phyloP scores from a whole-genome alignment of 305 asterid genomes.

The Rubia tinctorum region DNA sequence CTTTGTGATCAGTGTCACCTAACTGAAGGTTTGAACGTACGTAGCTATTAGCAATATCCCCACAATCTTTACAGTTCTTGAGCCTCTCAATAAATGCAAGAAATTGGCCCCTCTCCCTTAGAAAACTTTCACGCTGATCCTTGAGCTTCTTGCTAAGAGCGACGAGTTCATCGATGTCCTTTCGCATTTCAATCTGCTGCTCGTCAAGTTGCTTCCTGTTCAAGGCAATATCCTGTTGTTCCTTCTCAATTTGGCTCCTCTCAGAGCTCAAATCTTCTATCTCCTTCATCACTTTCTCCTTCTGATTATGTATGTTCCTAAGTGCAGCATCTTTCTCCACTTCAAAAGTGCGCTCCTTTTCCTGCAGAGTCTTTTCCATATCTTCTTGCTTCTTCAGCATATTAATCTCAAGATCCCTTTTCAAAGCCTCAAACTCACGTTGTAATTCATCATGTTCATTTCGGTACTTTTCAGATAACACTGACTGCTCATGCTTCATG shows the following conservation, averaged over 20 bases:
- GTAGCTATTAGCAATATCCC: slow-evolving; percentile 46
- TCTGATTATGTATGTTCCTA: slow-evolving; percentile 35
- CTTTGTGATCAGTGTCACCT: slow-evolving; percentile 39
- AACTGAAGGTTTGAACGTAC: slow-evolving; percentile 46
- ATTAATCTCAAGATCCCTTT: slow-evolving; percentile 62
- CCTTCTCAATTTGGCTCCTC: slow-evolving; percentile 53
- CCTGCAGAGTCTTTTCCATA: slow-evolving; percentile 45
- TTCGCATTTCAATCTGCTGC: slow-evolving; percentile 70
- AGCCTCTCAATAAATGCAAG: slow-evolving; percentile 52
- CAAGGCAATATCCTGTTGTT: slow-evolving; percentile 42
- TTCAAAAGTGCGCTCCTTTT: slow-evolving; percentile 49
- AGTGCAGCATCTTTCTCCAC: slow-evolving; percentile 53
- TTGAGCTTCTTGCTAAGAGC: slow-evolving; percentile 60
- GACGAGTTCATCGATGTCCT: slow-evolving; percentile 73
- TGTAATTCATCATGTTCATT: slow-evolving; percentile 45
- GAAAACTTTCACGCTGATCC: slow-evolving; percentile 53
- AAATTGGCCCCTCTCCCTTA: slow-evolving; percentile 53
- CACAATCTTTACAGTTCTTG: slow-evolving; percentile 63
- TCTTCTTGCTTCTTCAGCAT: slow-evolving; percentile 60
- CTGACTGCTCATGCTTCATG: slow-evolving; percentile 58
- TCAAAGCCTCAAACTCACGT: slow-evolving; percentile 55
- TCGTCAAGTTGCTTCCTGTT: slow-evolving; percentile 59
- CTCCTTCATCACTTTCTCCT: slow-evolving; percentile 46
- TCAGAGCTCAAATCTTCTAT: slow-evolving; percentile 44
- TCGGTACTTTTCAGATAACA: slow-evolving; percentile 45